Conservation (phyloP, 2,329 filamentous ascomycete genomes). For the Talaromyces amestolkiae region DNA sequence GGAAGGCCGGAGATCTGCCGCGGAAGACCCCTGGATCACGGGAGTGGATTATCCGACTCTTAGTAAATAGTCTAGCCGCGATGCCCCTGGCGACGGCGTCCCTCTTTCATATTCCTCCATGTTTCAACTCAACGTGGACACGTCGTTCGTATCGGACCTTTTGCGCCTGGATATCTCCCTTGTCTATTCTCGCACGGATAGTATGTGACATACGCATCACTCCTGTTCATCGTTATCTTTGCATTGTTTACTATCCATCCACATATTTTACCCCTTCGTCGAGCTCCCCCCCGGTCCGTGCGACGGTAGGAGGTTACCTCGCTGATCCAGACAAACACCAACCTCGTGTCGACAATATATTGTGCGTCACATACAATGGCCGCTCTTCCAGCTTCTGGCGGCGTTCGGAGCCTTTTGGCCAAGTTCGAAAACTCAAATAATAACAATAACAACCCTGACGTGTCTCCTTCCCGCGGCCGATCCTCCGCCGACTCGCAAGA, state of each 20-base stretch:
- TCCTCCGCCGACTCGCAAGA: constrained; percentile 56
- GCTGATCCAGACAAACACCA: constrained; percentile 1
- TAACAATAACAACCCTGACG: constrained; percentile 41
- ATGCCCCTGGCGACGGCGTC: constrained; percentile 6
- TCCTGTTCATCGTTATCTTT: not conserved
- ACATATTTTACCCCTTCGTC: not conserved
- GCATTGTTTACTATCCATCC: constrained; percentile 3
- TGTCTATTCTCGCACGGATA: not conserved
- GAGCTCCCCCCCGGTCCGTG: constrained; percentile 16
- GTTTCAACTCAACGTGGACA: constrained; percentile 10
- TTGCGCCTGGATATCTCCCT: not conserved
- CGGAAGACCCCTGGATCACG: constrained; percentile 12
- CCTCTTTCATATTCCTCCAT: constrained; percentile 1
- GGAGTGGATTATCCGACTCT: not conserved
- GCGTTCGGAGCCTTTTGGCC: constrained; percentile 71
- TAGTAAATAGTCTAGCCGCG: not conserved
- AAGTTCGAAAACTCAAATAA: constrained; percentile 75
- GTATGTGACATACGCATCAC: not conserved
- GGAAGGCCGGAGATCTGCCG: constrained; percentile 14
- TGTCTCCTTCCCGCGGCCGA: constrained; percentile 66
- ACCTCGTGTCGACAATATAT: not conserved
- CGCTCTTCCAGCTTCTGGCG: constrained; percentile 44
- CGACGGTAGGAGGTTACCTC: constrained; percentile 13
- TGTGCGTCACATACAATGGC: constrained; percentile 13
- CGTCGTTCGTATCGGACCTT: constrained; percentile 11